These are phyloP conservation scores for Hura crepitans DNA, from an alignment of 441 rosid genomes.

Conservation along the genomic window DNA sequence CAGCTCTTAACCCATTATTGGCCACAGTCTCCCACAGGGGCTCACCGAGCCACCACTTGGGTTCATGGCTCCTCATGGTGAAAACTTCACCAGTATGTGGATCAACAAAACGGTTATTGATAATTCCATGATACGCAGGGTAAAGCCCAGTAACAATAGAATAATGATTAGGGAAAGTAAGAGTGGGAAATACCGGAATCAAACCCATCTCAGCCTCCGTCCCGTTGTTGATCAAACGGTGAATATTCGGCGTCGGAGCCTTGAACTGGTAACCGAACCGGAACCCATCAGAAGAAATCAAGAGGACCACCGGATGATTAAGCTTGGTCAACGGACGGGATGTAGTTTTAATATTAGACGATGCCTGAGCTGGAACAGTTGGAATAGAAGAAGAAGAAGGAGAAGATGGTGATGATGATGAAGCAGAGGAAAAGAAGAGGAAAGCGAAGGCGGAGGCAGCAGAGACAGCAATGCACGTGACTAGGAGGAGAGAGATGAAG, in stretches of 20 bases:
- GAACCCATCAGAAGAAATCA: conserved; percentile 90
- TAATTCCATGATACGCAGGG: conserved; percentile 79
- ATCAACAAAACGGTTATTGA: conserved; percentile 59
- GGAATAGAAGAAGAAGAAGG: conserved; percentile 41
- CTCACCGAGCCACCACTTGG: conserved; percentile 96
- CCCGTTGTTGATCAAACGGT: conserved; percentile 67
- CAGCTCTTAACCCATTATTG: conserved; percentile 69
- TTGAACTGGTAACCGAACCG: conserved; percentile 93
- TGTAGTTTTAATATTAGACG: conserved; percentile 19
- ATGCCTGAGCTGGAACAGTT: neutral
- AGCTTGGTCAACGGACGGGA: conserved; percentile 63
- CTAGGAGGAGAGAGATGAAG: conserved; percentile 48
- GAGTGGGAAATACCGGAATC: conserved; percentile 82
- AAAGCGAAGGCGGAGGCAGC: conserved; percentile 71
- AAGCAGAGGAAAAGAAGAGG: conserved; percentile 55
- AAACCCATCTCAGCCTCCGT: conserved; percentile 83
- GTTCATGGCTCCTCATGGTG: conserved; percentile 68
- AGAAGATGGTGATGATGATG: conserved; percentile 45
- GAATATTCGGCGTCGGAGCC: conserved; percentile 60
- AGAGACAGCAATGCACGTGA: conserved; percentile 59
- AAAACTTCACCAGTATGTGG: conserved; percentile 58
- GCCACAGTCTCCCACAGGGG: conserved; percentile 91
- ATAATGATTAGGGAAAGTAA: conserved; percentile 93
- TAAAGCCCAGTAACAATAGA: conserved; percentile 90
- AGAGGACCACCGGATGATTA: conserved; percentile 55